phyloP scores from a whole-genome alignment of 495 filamentous ascomycete species.

The Aspergillus mulundensis region DNA sequence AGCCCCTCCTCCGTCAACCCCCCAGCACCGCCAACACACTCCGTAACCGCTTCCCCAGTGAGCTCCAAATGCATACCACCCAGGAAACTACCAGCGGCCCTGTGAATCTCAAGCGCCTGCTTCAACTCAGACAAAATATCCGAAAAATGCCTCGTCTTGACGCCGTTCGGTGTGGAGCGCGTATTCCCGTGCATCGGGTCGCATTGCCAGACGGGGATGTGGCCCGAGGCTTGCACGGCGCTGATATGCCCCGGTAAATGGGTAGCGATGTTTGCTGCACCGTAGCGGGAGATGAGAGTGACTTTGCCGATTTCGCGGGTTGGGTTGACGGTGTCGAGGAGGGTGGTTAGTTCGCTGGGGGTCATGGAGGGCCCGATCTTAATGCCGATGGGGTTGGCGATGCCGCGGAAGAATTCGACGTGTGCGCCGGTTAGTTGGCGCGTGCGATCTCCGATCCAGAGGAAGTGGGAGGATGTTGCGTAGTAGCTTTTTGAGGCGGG shows the following conservation, averaged over 20 bases:
- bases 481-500: conserved; percentile 51
- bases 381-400: conserved; percentile 92
- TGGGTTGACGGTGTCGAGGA: conserved; percentile 85
- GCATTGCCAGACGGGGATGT: conserved; percentile 92
- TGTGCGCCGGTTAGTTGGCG: conserved; percentile 88
- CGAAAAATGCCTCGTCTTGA: conserved; percentile 87
- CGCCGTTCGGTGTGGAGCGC: conserved; percentile 56
- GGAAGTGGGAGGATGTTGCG: conserved; percentile 92
- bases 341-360: conserved; percentile 61
- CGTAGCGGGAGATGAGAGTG: conserved; percentile 93
- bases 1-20: conserved; percentile 84
- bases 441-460: conserved; percentile 97
- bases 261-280: conserved; percentile 63
- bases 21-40: conserved; percentile 89
- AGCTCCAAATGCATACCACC: conserved; percentile 94
- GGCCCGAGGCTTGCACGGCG: conserved; percentile 69
- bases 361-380: conserved; percentile 89
- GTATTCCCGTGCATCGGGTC: conserved; percentile 94
- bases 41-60: conserved; percentile 93
- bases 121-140: conserved; percentile 82
- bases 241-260: conserved; percentile 80
- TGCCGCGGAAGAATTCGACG: conserved; percentile 94
- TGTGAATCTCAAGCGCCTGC: conserved; percentile 76
- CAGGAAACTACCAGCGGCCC: conserved; percentile 73
- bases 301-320: conserved; percentile 78